These are phyloP conservation scores for Hypoxylon crocopeplum DNA, from an alignment of 495 filamentous ascomycete genomes.

Conservation along the genomic window DNA sequence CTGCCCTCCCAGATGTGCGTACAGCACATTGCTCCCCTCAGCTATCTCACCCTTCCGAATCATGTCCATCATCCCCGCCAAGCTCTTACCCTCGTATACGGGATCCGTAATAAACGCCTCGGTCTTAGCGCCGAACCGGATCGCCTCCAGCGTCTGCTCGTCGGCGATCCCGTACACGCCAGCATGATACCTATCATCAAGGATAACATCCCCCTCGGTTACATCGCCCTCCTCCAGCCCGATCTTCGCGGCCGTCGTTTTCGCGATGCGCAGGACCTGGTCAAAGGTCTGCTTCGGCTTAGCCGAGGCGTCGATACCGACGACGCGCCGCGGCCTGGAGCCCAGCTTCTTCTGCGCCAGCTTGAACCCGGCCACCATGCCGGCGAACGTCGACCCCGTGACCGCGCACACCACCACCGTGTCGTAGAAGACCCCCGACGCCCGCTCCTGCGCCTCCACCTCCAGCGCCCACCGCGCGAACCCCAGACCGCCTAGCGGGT, in stretches of 20 bases:
- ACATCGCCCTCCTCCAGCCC: constrained; percentile 62
- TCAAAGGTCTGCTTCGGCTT: constrained; percentile 60
- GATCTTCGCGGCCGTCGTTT: constrained; percentile 62
- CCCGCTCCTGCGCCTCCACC: constrained; percentile 62
- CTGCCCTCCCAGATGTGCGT: constrained; percentile 70
- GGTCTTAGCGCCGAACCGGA: constrained; percentile 64
- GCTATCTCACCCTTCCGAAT: constrained; percentile 62
- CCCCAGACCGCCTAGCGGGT: constrained; percentile 69
- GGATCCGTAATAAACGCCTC: constrained; percentile 73
- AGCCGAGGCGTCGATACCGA: constrained; percentile 70
- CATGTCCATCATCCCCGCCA: constrained; percentile 70
- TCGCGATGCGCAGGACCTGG: constrained; percentile 67
- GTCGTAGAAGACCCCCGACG: constrained; percentile 64
- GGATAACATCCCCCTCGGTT: constrained; percentile 59
- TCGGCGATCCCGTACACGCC: constrained; percentile 67
- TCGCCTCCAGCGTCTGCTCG: constrained; percentile 63
- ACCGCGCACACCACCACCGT: constrained; percentile 68
- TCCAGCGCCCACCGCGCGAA: constrained; percentile 72
- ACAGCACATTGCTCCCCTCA: constrained; percentile 63
- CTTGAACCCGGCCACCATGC: constrained; percentile 70
- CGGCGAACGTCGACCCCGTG: constrained; percentile 67
- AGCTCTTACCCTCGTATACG: constrained; percentile 71
- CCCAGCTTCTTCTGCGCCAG: constrained; percentile 54
- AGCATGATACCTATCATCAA: constrained; percentile 68
- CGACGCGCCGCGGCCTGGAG: constrained; percentile 51